Conservation (phyloP, 805 yeast species). For the Lachancea dasiensis region DNA sequence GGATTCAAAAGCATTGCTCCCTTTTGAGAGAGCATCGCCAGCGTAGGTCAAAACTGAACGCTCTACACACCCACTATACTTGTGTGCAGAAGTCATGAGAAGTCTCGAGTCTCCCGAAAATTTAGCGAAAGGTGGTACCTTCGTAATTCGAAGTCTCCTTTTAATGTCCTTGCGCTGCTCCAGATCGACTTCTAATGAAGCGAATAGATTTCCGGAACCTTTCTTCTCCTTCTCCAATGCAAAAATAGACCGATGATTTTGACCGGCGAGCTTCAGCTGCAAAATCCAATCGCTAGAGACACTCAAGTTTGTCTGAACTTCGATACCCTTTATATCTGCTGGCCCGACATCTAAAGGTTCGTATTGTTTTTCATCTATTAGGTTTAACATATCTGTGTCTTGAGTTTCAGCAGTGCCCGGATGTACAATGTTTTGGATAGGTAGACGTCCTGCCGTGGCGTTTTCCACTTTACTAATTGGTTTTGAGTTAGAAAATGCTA, state of each 20-base stretch:
- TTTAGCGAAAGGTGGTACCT: conserved; percentile 12
- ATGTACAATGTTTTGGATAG: neutral
- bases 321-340: conserved; percentile 40
- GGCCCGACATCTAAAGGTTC: conserved; percentile 56
- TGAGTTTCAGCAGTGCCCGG: conserved; percentile 11
- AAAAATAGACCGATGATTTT: conserved; percentile 29
- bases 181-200: conserved; percentile 32
- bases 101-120: conserved; percentile 20
- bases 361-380: conserved; percentile 58
- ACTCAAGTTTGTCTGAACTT: conserved; percentile 41
- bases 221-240: conserved; percentile 16
- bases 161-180: conserved; percentile 24
- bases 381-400: conserved; percentile 26
- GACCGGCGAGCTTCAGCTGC: conserved; percentile 50
- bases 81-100: conserved; percentile 12
- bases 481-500: conserved; percentile 7
- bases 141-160: conserved; percentile 16
- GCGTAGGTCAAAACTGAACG: conserved; percentile 4
- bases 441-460: no score
- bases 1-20: conserved; percentile 17
- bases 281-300: conserved; percentile 57
- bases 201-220: conserved; percentile 39
- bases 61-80: conserved; percentile 1
- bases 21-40: conserved; percentile 10
- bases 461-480: neutral